These are phyloP conservation scores for Naganishia vishniacii DNA, from an alignment of 768 basidiomycete genomes.

Conservation along the genomic window DNA sequence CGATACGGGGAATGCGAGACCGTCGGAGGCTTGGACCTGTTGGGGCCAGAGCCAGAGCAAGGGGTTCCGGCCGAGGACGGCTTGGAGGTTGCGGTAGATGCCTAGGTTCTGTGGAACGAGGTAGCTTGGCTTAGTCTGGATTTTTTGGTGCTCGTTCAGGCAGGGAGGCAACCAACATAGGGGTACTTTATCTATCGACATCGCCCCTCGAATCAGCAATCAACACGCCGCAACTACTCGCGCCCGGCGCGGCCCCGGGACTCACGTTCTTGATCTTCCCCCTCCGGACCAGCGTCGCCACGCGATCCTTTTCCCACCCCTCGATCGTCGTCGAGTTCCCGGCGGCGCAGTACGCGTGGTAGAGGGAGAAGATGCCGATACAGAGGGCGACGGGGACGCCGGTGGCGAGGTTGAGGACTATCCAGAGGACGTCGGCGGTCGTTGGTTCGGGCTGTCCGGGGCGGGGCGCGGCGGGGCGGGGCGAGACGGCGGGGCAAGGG, in stretches of 20 bases:
- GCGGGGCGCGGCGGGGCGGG: too few species aligned
- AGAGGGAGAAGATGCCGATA: constrained; percentile 87
- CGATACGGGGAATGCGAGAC: constrained; percentile 69
- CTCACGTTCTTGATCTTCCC: constrained; percentile 73
- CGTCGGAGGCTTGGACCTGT: constrained; percentile 60
- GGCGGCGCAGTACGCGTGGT: constrained; percentile 71
- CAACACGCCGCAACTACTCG: not conserved
- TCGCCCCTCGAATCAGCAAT: constrained; percentile 48
- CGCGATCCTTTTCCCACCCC: constrained; percentile 96
- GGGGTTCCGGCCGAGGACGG: constrained; percentile 69
- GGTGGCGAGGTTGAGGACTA: constrained; percentile 78
- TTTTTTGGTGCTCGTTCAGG: not conserved
- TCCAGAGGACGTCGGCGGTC: constrained; percentile 66
- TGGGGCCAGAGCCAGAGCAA: constrained; percentile 81
- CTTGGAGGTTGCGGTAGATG: constrained; percentile 62
- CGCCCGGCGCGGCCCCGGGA: not conserved
- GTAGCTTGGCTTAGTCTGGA: constrained; percentile 24
- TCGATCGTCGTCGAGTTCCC: constrained; percentile 93
- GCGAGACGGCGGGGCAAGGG: too few species aligned
- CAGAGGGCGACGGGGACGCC: constrained; percentile 78
- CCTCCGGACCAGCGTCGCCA: constrained; percentile 70
- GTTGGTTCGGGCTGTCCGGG: constrained; percentile 70
- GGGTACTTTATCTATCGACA: constrained; percentile 66
- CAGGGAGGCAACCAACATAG: constrained; percentile 58
- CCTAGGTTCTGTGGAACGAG: constrained; percentile 65